These are phyloP conservation scores for Chenopodium formosanum DNA, from an alignment of 148 eudicot genomes.

Conservation along the genomic window DNA sequence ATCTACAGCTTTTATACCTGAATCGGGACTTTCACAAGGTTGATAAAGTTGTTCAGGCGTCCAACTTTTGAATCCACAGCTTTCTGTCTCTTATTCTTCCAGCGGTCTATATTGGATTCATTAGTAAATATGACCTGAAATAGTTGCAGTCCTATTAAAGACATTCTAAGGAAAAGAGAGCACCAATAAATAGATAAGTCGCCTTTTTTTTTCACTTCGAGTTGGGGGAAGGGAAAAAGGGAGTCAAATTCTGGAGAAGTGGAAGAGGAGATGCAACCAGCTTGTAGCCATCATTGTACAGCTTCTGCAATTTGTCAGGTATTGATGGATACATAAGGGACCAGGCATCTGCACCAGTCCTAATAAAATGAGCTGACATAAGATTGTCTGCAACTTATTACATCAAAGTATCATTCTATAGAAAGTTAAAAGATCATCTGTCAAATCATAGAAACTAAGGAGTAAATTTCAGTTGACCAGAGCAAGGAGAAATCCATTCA, in stretches of 20 bases:
- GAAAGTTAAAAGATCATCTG: no score
- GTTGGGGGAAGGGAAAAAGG: not conserved
- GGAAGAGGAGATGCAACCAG: conserved; percentile 52
- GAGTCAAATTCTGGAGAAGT: not conserved
- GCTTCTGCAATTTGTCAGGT: conserved; percentile 78
- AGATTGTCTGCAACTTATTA: not conserved
- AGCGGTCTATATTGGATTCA: conserved; percentile 92
- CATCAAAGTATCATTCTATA: not conserved
- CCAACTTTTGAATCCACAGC: conserved; percentile 96
- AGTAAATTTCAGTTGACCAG: not conserved
- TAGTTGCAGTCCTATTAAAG: not conserved
- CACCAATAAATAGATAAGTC: not conserved
- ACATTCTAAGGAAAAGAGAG: not conserved
- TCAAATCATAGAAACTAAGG: not conserved
- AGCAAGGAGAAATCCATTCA: not conserved
- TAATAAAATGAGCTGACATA: conserved; percentile 27
- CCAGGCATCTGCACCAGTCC: conserved; percentile 88
- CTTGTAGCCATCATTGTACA: conserved; percentile 80
- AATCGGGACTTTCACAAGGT: conserved; percentile 70
- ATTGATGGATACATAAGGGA: conserved; percentile 89
- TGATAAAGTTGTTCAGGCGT: conserved; percentile 69
- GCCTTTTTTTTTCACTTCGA: not conserved
- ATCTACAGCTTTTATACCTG: conserved; percentile 46
- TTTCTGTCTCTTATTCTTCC: conserved; percentile 85
- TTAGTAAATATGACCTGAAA: conserved; percentile 84